Evolutionary conservation across 2,329 filamentous ascomycete genomes (phyloP), one percentile per base, ranked within the genome.

Genomic region (Domatiomyces globalis): DNA sequence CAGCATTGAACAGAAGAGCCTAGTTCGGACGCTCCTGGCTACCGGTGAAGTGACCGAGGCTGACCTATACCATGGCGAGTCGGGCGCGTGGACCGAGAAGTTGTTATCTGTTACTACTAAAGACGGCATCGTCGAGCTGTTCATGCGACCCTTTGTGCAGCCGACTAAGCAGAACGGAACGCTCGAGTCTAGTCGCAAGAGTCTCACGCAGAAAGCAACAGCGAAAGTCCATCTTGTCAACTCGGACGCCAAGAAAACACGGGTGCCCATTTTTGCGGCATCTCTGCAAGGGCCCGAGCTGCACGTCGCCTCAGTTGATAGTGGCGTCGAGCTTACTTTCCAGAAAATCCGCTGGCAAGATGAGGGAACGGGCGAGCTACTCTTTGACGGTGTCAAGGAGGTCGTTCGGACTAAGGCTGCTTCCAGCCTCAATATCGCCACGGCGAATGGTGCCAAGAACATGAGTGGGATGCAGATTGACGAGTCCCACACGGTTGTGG

Each of bases 401-500:
- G 64, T 76, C n/a, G 60, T 65, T 15, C 69, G 68, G 54, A 65
- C 62, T 46, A 74, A 70, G 57, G 66, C 66, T 6, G 64, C 66
- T 46, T 69, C 68, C 19, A 66, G 66, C 10, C 61, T 74, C 43
- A 65, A 65, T 49, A 71, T 73, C 2, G 73, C 71, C 17, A 70
- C 72, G 50, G 71, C 74, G 51, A 80, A 78, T 60, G 75, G 76
- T 22, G 65, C 71, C 20, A 76, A 74, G 59, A 68, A 72, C 54
- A 62, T 70, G 47, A 71, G 70, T 44, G 73, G 74, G 57, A 71
- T 68, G 52, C 71, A 73, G 43, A 73, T 81, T 33, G 74, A 82
- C 62, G 79, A 83, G 56, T 73, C 76, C 29, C 72, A 70, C 50
- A 70, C 77, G 9, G 70, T 75, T 1, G 74, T 83, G 9, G 71